Conservation (phyloP, 345 rosid species). For the Clarkia xantiana region DNA sequence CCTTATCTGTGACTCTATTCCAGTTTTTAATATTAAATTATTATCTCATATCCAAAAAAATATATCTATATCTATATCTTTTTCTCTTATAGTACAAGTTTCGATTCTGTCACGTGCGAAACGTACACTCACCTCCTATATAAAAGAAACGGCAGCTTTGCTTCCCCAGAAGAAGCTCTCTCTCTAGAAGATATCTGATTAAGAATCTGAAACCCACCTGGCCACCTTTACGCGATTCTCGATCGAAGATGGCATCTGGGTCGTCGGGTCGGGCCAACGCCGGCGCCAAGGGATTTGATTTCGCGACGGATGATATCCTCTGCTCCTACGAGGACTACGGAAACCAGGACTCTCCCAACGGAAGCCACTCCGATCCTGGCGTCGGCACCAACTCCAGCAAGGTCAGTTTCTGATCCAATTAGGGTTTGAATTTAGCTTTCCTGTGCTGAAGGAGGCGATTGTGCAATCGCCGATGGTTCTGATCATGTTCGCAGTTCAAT, state of each 20-base stretch:
- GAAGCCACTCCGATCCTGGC: constrained; percentile 46
- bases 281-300: constrained; percentile 78
- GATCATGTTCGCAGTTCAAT: too few relatives aligned
- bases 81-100: background rate
- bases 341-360: constrained; percentile 64
- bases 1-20: too few relatives aligned
- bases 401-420: constrained; percentile 10
- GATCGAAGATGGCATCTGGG: constrained; percentile 62
- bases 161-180: too few relatives aligned
- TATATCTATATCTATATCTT: too few relatives aligned
- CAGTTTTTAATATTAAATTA: too few relatives aligned
- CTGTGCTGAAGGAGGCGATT: background rate
- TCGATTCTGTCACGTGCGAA: background rate
- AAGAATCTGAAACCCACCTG: constrained; percentile 1
- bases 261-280: constrained; percentile 57
- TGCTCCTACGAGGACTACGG: constrained; percentile 83
- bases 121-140: background rate
- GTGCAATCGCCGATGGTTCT: background rate
- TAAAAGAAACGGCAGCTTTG: too few relatives aligned
- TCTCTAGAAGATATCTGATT: too few relatives aligned
- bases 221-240: background rate
- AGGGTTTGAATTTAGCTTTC: background rate
- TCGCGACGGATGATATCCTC: constrained; percentile 90
- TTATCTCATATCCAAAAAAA: too few relatives aligned
- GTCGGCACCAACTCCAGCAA: constrained; percentile 25